Evolutionary conservation across 2,329 filamentous ascomycete genomes (phyloP).

Genomic region (Chaetomium olivaceum): DNA sequence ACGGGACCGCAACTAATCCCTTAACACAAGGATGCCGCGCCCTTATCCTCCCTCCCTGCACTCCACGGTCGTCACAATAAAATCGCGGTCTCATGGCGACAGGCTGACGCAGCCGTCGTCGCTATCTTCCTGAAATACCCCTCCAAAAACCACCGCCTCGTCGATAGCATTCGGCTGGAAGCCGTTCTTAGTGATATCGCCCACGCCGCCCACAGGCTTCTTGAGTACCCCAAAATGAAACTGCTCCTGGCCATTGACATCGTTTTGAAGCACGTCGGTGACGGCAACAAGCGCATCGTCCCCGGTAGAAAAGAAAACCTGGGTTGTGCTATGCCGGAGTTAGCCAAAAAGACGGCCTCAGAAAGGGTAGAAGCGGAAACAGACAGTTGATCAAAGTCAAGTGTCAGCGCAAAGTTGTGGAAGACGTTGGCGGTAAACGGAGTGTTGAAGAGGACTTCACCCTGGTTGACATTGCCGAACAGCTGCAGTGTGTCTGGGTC

Average conservation of each 20-base stretch:
- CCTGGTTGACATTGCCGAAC: constrained; percentile 8
- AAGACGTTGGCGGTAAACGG: not conserved
- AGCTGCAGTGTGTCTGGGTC: constrained; percentile 11
- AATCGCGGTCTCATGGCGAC: not conserved
- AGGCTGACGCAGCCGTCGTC: constrained; percentile 4
- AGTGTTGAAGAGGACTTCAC: constrained; percentile 2
- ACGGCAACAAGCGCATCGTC: not conserved
- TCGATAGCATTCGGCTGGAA: constrained; percentile 8
- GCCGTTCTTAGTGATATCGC: constrained; percentile 15
- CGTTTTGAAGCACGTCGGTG: constrained; percentile 9
- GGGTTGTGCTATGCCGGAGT: not conserved
- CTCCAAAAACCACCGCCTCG: constrained; percentile 7
- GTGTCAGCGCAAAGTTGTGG: constrained; percentile 10
- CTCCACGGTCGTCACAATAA: too few species aligned
- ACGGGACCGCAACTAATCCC: too few species aligned
- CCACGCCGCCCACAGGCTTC: constrained; percentile 4
- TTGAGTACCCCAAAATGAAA: constrained; percentile 12
- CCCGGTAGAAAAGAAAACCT: constrained; percentile 10
- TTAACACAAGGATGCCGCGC: too few species aligned
- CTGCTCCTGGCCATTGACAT: constrained; percentile 13
- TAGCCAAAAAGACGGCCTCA: not conserved
- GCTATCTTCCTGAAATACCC: constrained; percentile 13
- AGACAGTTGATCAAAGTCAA: constrained; percentile 10
- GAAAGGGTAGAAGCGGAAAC: not conserved
- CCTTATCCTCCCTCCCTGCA: too few species aligned